A percentile compares a stretch with the other conserved stretches of the same genome.
Conservation (phyloP, 23 red algal species). For the Gracilaria gracilis region DNA sequence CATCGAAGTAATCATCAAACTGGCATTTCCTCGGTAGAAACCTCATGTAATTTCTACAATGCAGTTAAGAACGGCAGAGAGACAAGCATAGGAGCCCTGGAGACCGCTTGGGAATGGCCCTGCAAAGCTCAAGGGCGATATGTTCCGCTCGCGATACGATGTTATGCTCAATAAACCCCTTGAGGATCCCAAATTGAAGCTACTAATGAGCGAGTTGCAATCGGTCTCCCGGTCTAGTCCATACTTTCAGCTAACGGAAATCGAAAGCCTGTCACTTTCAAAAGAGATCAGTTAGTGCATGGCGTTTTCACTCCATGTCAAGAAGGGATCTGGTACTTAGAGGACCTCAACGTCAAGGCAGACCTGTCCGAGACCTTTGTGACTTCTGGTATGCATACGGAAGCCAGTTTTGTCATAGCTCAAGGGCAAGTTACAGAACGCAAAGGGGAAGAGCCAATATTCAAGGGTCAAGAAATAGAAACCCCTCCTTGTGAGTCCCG, state of each 20-base stretch:
- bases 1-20: constrained; percentile 55
- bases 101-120: constrained; percentile 36
- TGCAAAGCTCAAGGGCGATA: constrained; percentile 43
- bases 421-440: constrained; percentile 56
- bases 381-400: constrained; percentile 78
- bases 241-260: constrained; percentile 73
- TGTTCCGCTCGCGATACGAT: constrained; percentile 70
- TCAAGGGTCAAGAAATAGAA: constrained; percentile 62
- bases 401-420: constrained; percentile 76
- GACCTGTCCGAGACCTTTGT: constrained; percentile 56
- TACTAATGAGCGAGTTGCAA: constrained; percentile 17
- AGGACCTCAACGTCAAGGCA: constrained; percentile 70
- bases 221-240: constrained; percentile 27
- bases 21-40: constrained; percentile 52
- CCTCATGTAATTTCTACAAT: constrained; percentile 30
- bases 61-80: background rate
- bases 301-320: constrained; percentile 77
- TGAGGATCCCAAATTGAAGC: constrained; percentile 60
- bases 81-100: constrained; percentile 6
- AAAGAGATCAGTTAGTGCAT: constrained; percentile 65
- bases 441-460: constrained; percentile 42
- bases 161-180: constrained; percentile 61
- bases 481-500: constrained; percentile 60
- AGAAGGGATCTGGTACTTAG: constrained; percentile 75
- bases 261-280: constrained; percentile 63